Base-by-base conservation (phyloP, 495 filamentous ascomycete species). In the Penicillium paradoxum region DNA sequence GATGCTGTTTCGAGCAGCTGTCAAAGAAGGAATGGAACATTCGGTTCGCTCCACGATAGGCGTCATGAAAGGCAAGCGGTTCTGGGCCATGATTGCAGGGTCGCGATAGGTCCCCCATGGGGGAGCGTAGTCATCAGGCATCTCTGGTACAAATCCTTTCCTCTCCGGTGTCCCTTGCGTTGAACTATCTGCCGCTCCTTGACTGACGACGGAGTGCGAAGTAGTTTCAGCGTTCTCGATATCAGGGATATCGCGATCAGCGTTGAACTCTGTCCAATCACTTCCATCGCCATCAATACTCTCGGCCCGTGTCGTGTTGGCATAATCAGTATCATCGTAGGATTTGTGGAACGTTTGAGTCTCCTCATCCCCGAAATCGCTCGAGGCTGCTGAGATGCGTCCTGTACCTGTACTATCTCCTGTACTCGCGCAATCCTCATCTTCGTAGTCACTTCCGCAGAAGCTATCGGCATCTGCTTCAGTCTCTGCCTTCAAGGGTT, bases 11-110 rank as follows among this genome's bases (percentile, higher is more conserved):
- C 62, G 75, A 67, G 61, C 73, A 56, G 56, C 73, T 2, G 85
- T 85, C 41, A 80, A 75, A 22, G 86, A 72, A 21, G 83, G 84
- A 18, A 95, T 65, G 0, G 90, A 93, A 18, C 83, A 87, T 69
- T 98, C 93, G 0, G 93, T 98, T 58, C 86, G 86, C 66, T 98
- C 93, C 6, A 92, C 89, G 53, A 98, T 98, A 11, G 93, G 93
- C 1, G 93, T 98, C 93, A 98, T 98, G 68, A 96, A 97, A 32
- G 91, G 93, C 7, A 97, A 75, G 44, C 90, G 84, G 64, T 86
- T 95, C 56, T 96, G 91, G 55, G 89, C 87, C 46, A 83, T 76
- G 58, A 89, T 79, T 2, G 76, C 77, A 56, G 87, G 81, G 59
- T 95, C 85, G 55, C 90, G 81, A 70, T 87, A 95, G 30, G 86